Conservation (phyloP, 352 stramenopile species). For the Globisporangium lucens region DNA sequence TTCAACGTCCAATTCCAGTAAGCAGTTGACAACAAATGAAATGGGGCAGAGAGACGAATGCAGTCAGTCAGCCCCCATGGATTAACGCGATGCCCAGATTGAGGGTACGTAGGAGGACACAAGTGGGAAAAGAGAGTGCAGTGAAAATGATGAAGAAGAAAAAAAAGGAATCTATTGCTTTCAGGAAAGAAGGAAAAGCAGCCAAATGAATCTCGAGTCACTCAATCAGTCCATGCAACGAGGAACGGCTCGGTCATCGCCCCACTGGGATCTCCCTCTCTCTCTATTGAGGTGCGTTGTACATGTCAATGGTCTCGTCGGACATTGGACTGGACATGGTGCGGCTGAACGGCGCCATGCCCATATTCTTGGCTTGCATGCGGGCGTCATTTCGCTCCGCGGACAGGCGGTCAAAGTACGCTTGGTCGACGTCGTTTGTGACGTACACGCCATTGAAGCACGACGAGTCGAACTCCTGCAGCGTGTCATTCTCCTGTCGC, state of each 20-base stretch:
- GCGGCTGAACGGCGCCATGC: constrained; percentile 68
- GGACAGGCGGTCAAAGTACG: constrained; percentile 81
- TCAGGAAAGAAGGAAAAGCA: not conserved
- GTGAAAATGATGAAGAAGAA: not conserved
- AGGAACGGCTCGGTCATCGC: not conserved
- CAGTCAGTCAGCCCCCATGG: not conserved
- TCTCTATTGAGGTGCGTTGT: constrained; percentile 81
- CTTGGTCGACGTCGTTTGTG: constrained; percentile 89
- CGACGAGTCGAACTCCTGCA: constrained; percentile 93
- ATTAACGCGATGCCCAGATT: not conserved
- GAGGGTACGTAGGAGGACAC: not conserved
- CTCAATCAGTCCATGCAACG: not conserved
- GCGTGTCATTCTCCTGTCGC: constrained; percentile 61
- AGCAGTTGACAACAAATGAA: not conserved
- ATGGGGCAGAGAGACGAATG: not conserved
- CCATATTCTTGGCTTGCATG: constrained; percentile 86
- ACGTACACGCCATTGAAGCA: constrained; percentile 98
- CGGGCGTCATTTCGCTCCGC: constrained; percentile 74
- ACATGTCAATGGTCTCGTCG: constrained; percentile 87
- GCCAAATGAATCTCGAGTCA: not conserved
- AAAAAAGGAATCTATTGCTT: constrained; percentile 5
- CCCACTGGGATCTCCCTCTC: not conserved
- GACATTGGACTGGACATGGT: constrained; percentile 76
- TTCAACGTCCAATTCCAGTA: constrained; percentile 71
- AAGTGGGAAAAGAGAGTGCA: not conserved